phyloP scores from a whole-genome alignment of 805 yeast genomes.

The Starmerella scarabaei region DNA sequence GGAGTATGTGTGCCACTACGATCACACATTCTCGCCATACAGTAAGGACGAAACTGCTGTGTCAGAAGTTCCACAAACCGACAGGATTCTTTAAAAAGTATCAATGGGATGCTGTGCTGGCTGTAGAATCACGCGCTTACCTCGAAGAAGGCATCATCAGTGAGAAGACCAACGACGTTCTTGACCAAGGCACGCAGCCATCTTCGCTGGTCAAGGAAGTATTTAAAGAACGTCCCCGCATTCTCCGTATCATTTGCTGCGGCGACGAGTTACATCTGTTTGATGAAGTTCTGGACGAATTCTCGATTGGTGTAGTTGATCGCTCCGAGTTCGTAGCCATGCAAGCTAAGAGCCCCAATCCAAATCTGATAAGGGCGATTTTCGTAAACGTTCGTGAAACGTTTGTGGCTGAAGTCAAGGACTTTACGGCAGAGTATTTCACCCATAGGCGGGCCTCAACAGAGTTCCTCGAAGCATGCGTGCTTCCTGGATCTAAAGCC shows the following conservation, averaged over 20 bases:
- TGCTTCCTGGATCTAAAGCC: neutral
- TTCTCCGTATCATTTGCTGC: conserved; percentile 11
- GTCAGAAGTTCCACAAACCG: conserved; percentile 5
- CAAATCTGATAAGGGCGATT: neutral
- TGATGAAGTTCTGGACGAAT: conserved; percentile 14
- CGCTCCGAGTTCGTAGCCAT: neutral
- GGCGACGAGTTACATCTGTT: conserved; percentile 4
- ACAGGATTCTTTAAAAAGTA: conserved; percentile 4
- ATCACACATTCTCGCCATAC: neutral
- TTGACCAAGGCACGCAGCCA: conserved; percentile 6
- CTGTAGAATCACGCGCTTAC: conserved; percentile 13
- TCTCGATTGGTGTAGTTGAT: conserved; percentile 4
- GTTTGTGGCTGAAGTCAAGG: conserved; percentile 10
- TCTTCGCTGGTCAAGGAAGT: conserved; percentile 17
- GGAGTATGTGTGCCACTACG: neutral
- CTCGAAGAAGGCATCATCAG: conserved; percentile 13
- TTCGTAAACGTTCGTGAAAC: conserved; percentile 13
- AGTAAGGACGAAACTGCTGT: conserved; percentile 3
- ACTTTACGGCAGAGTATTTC: conserved; percentile 12
- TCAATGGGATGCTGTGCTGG: conserved; percentile 16
- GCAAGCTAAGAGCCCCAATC: neutral
- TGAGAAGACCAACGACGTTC: conserved; percentile 13
- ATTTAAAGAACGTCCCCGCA: conserved; percentile 1
- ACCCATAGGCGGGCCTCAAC: neutral
- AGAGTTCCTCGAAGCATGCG: conserved; percentile 12